These are phyloP conservation scores for Sutorius australiensis DNA, from an alignment of 768 basidiomycete genomes.

Conservation along the genomic window DNA sequence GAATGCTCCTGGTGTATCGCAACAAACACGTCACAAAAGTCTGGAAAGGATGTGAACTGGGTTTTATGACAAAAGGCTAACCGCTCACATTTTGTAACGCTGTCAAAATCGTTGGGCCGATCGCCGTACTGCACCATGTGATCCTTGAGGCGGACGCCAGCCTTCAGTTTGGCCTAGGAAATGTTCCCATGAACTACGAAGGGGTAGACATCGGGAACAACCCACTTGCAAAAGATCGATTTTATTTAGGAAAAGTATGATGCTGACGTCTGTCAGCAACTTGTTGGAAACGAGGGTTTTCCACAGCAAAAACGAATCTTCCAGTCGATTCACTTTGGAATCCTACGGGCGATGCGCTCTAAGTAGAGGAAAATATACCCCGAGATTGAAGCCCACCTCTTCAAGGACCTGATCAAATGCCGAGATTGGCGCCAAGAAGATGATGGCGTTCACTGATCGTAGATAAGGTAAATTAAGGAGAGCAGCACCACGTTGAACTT, in stretches of 20 bases:
- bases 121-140: slow-evolving; percentile 71
- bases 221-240: slow-evolving; percentile 69
- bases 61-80: not conserved
- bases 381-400: slow-evolving; percentile 47
- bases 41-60: slow-evolving; percentile 34
- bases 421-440: slow-evolving; percentile 85
- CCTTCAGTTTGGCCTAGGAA: slow-evolving; percentile 64
- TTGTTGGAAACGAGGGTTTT: slow-evolving; percentile 67
- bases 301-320: slow-evolving; percentile 79
- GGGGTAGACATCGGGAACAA: not conserved
- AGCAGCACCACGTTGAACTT: slow-evolving; percentile 6
- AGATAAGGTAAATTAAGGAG: slow-evolving; percentile 3
- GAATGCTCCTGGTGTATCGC: slow-evolving; percentile 64
- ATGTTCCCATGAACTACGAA: not conserved
- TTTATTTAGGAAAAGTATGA: slow-evolving; percentile 82
- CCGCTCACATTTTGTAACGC: slow-evolving; percentile 66
- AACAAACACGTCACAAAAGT: slow-evolving; percentile 71
- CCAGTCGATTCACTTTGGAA: slow-evolving; percentile 66
- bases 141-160: slow-evolving; percentile 67
- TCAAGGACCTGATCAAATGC: slow-evolving; percentile 81
- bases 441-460: slow-evolving; percentile 72
- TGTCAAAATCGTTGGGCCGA: slow-evolving; percentile 74
- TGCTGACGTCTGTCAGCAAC: slow-evolving; percentile 67
- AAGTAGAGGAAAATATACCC: slow-evolving; percentile 5
- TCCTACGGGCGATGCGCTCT: slow-evolving; percentile 43